Base-by-base conservation (phyloP, 2,329 filamentous ascomycete genomes). In the Ascochyta koolunga region DNA sequence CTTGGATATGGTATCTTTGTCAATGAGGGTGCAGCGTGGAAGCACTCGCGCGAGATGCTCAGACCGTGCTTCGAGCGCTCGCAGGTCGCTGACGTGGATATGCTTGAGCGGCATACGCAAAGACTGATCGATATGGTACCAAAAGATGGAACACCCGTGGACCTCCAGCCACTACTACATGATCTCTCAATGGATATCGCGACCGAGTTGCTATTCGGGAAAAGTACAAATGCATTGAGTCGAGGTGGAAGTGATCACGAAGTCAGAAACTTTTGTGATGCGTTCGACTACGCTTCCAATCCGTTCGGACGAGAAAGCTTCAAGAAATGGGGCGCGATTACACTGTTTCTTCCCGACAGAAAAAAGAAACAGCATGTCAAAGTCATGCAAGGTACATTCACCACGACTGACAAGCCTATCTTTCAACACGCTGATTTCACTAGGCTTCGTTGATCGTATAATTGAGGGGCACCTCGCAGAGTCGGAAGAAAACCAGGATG, bases 1-100 rank as follows among this genome's bases (percentile, higher is more conserved):
- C 56, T 71, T 3, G 68, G 68, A 5, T 33, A 57, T 7, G 67
- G 66, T 11, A 66, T 71, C 27, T 70, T 71, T 27, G 64, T 61
- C 35, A 60, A 58, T 3, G 65, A 70, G 16, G 66, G 66, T 4
- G 33, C 50, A 2, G 64, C 57, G 4, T 73, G 69, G 70, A 62
- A 68, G 32, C 59, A 68, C 21, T 67, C 64, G 5, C 50, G 70
- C 2, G 67, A 64, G 11, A 59, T 70, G 58, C 55, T 72, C 13
- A 33, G 68, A 7, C 67, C 69, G 3, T 65, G 62, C 25, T 72
- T 73, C 50, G 61, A 65, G 40, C 55, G 61, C 19, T 54, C 53
- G 1, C 58, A 63, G n/a, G 62, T 70, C 1, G 57, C 64, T 0
- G 66, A 73, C 36, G 40, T 67, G 1, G 47, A 49, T 15, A 40